These are phyloP conservation scores for Metschnikowia koreensis DNA, from an alignment of 805 yeast species.

Conservation along the genomic window DNA sequence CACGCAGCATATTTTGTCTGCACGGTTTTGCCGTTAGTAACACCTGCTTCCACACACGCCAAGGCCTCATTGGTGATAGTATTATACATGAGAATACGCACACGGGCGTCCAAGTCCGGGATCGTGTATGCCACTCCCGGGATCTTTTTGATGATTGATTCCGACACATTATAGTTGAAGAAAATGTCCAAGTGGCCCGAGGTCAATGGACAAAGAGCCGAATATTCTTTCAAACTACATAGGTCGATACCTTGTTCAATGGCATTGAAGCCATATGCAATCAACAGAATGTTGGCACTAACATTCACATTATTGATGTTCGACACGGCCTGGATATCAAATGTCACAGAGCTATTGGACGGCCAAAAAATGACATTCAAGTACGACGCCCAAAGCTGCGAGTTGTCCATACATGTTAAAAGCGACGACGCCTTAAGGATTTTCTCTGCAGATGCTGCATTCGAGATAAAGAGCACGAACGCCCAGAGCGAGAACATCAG, in stretches of 20 bases:
- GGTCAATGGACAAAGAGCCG: constrained; percentile 70
- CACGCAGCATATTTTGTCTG: constrained; percentile 79
- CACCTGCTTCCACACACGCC: constrained; percentile 90
- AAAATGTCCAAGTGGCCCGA: constrained; percentile 82
- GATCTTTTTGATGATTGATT: constrained; percentile 46
- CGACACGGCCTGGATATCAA: constrained; percentile 75
- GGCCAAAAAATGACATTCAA: constrained; percentile 79
- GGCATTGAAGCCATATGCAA: constrained; percentile 78
- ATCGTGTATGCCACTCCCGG: constrained; percentile 86
- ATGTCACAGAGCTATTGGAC: constrained; percentile 54
- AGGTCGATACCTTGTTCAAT: constrained; percentile 55
- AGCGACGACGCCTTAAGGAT: constrained; percentile 61
- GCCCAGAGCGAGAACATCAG: constrained; percentile 7
- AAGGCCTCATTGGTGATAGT: constrained; percentile 45
- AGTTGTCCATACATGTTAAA: constrained; percentile 87
- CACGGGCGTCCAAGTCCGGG: constrained; percentile 94
- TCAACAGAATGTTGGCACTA: constrained; percentile 59
- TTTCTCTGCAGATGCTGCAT: constrained; percentile 19
- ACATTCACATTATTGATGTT: constrained; percentile 67
- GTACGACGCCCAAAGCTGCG: constrained; percentile 79
- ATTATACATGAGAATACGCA: constrained; percentile 60
- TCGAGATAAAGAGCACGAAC: not conserved
- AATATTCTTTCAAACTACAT: constrained; percentile 53
- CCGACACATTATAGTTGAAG: constrained; percentile 46
- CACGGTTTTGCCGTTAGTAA: constrained; percentile 89